These are phyloP conservation scores for Naganishia friedmannii DNA, from an alignment of 768 basidiomycete genomes.

Conservation along the genomic window DNA sequence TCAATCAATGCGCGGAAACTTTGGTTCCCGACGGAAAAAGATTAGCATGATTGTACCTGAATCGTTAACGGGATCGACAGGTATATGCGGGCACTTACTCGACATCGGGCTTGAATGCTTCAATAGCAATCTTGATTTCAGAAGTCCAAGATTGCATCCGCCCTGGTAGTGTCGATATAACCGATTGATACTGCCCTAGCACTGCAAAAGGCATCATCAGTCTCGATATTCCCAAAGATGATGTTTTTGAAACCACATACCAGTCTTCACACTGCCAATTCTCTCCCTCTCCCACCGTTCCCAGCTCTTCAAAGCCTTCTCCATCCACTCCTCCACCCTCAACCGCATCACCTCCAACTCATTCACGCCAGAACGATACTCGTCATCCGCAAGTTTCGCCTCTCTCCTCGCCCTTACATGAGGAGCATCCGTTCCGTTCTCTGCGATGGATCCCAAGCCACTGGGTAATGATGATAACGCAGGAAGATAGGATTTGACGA, in stretches of 20 bases:
- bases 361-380: constrained; percentile 75
- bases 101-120: constrained; percentile 81
- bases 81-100: constrained; percentile 55
- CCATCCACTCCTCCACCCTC: constrained; percentile 77
- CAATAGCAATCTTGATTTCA: constrained; percentile 69
- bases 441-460: constrained; percentile 37
- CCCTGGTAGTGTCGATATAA: constrained; percentile 68
- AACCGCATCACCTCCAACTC: constrained; percentile 81
- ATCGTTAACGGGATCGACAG: too few species aligned
- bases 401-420: constrained; percentile 71
- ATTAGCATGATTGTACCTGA: neutral
- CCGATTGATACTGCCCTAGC: constrained; percentile 81
- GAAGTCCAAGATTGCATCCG: constrained; percentile 65
- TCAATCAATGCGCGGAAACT: constrained; percentile 70
- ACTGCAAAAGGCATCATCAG: constrained; percentile 54
- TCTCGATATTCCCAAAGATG: neutral
- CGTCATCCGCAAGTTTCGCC: constrained; percentile 73
- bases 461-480: constrained; percentile 23
- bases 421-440: constrained; percentile 60
- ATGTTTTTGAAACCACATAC: constrained; percentile 56
- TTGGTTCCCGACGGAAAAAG: neutral
- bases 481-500: constrained; percentile 30
- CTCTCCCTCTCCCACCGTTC: constrained; percentile 85
- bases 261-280: constrained; percentile 77
- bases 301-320: constrained; percentile 72